Evolutionary conservation across 2,329 filamentous ascomycete genomes (phyloP), one percentile per base, ranked within the genome.

Genomic region (Fusarium piperis): DNA sequence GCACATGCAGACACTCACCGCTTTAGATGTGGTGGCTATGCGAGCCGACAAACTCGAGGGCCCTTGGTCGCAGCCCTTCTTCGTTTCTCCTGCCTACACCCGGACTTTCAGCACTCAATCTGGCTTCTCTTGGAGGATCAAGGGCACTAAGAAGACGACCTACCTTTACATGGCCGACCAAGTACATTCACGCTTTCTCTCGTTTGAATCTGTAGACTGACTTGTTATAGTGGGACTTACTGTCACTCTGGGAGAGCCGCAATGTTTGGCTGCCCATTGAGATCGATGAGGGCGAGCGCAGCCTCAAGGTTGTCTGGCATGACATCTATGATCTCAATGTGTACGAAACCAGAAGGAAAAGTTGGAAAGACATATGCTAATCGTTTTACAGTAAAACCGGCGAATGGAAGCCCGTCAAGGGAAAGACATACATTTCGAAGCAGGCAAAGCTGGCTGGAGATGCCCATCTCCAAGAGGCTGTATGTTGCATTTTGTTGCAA

Each of bases 261-360:
- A 88, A 88, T 64, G 87, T 88, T 55, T 89, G 87, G 87, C 81
- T 88, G 0, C 87, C 87, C 0, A 78, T 88, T 1, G 79, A 83
- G 2, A 84, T 88, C n/a, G 81, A 88, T 20, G 87, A 88, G 46
- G 77, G 81, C 1, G 83, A 85, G 58, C 85, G 85, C 41, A 83
- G 81, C 0, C 78, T 88, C 4, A 75, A 84, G 4, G 71, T 88
- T 0, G 78, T 82, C 1, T 88, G 87, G 87, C 80, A 88, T 61
- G 86, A 89, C 38, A 77, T 88, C 6, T 89, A 87, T 62, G 86
- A 88, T 57, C 78, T 89, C 0, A 77, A 88, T 59, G 82, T 88
- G 63, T 82, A 80, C 83, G 77, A 82, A 8, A 7, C 18, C 1
- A 30, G 6, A 48, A 30, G 16, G 10, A 4, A 7, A 1, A 9